A percentile compares a stretch with the other conserved stretches of the same genome.
These are phyloP conservation scores for Pseudogymnoascus sp. DNA, from an alignment of 2,329 filamentous ascomycete species.

Conservation along the genomic window DNA sequence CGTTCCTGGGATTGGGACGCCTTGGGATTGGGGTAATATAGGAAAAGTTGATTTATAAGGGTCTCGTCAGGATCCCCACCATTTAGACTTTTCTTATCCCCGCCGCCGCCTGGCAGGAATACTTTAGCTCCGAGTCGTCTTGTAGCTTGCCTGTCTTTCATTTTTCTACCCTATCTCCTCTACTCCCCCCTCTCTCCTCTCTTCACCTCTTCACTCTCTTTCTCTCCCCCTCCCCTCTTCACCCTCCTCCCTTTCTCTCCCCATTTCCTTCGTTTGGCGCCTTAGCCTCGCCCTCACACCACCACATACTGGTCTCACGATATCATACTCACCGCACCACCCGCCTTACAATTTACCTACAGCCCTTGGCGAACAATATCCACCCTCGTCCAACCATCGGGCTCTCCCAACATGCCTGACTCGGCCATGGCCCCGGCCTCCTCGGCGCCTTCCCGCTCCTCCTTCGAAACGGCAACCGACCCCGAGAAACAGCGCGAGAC, in stretches of 20 bases:
- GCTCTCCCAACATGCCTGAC: background rate
- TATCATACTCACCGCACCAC: background rate
- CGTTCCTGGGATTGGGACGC: conserved; percentile 1
- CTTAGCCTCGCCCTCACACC: background rate
- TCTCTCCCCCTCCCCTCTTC: background rate
- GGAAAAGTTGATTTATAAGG: conserved; percentile 6
- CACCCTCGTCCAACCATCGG: background rate
- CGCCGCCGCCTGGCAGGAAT: conserved; percentile 1
- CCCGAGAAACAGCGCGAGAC: conserved; percentile 28
- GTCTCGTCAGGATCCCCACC: background rate
- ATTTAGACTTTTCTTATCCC: conserved; percentile 8
- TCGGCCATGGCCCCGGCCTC: background rate
- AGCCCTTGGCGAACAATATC: background rate
- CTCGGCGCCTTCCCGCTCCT: background rate
- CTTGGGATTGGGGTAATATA: background rate
- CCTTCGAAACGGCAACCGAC: background rate
- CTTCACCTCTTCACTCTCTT: background rate
- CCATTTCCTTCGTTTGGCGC: background rate
- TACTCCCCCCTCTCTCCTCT: background rate
- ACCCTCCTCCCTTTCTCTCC: background rate
- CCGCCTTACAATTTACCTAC: background rate
- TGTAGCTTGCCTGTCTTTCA: background rate
- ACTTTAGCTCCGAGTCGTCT: background rate
- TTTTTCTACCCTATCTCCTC: background rate
- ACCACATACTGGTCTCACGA: background rate